Conservation (phyloP, 345 rosid species). For the Linum usitatissimum region DNA sequence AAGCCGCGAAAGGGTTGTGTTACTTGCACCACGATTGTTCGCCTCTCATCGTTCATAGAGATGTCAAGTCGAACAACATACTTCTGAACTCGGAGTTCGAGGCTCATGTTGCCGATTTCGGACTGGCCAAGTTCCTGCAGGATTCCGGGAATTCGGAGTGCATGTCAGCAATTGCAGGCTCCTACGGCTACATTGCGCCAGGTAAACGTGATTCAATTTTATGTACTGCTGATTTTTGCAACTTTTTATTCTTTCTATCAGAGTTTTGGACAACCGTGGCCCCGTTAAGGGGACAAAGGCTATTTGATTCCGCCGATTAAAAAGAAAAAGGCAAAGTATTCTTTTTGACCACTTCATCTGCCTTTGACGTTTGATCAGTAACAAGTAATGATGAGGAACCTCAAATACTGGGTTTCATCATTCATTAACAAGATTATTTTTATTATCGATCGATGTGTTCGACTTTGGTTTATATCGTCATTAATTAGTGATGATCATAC, state of each 20-base stretch:
- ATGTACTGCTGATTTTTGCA: no score
- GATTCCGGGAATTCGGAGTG: slow-evolving; percentile 50
- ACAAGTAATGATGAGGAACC: no score
- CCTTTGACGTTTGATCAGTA: slow-evolving; percentile 5
- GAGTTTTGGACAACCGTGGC: no score
- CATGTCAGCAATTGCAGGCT: slow-evolving; percentile 69
- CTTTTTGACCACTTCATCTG: background rate
- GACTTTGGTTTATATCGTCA: no score
- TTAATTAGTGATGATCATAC: background rate
- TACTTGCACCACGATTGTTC: slow-evolving; percentile 72
- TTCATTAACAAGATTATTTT: no score
- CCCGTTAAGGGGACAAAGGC: background rate
- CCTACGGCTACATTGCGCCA: slow-evolving; percentile 75
- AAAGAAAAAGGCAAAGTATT: background rate
- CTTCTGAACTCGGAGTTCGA: slow-evolving; percentile 50
- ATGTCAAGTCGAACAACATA: slow-evolving; percentile 67
- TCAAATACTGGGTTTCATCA: no score
- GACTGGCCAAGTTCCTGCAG: slow-evolving; percentile 53
- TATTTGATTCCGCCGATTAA: slow-evolving; percentile 4
- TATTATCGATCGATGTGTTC: no score
- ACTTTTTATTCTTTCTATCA: no score
- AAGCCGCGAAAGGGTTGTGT: slow-evolving; percentile 67
- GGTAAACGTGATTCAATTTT: slow-evolving; percentile 18
- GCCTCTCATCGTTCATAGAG: slow-evolving; percentile 54
- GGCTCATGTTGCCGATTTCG: slow-evolving; percentile 71